Conservation (phyloP, 2,329 filamentous ascomycete genomes). For the Diplodia corticola region DNA sequence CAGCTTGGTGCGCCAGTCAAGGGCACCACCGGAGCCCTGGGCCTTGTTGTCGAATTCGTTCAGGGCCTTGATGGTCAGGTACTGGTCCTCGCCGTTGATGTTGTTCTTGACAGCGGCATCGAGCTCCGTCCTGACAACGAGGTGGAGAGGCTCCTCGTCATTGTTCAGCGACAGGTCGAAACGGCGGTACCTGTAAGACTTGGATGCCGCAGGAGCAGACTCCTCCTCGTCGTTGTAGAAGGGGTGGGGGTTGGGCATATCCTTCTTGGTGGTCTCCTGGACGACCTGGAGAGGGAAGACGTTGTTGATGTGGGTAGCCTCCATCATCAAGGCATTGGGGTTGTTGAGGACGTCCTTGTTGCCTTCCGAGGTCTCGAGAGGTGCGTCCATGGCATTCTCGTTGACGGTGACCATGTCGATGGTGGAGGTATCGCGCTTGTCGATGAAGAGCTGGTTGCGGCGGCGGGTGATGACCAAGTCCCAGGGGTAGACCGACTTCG, state of each 20-base stretch:
- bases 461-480: slow-evolving; percentile 92
- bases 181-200: slow-evolving; percentile 96
- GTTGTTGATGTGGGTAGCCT: slow-evolving; percentile 99
- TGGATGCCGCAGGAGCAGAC: slow-evolving; percentile 89
- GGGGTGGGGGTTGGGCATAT: slow-evolving; percentile 87
- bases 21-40: slow-evolving; percentile 86
- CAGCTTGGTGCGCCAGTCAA: slow-evolving; percentile 97
- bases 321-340: slow-evolving; percentile 86
- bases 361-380: slow-evolving; percentile 85
- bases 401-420: slow-evolving; percentile 99
- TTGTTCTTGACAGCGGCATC: slow-evolving; percentile 96
- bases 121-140: slow-evolving; percentile 91
- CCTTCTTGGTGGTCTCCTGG: slow-evolving; percentile 74
- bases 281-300: slow-evolving; percentile 98
- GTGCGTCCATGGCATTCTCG: slow-evolving; percentile 95
- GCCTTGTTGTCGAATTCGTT: slow-evolving; percentile 99
- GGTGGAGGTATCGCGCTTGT: slow-evolving; percentile 94
- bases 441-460: slow-evolving; percentile 95
- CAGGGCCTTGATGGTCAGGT: slow-evolving; percentile 88
- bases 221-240: slow-evolving; percentile 96
- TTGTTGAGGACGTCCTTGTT: slow-evolving; percentile 96
- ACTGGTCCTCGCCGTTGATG: slow-evolving; percentile 87
- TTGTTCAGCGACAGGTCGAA: slow-evolving; percentile 91
- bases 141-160: slow-evolving; percentile 89
- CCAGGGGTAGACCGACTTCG: slow-evolving; percentile 96